phyloP scores from a whole-genome alignment of 116 monocot species.

The Posidonia oceanica region DNA sequence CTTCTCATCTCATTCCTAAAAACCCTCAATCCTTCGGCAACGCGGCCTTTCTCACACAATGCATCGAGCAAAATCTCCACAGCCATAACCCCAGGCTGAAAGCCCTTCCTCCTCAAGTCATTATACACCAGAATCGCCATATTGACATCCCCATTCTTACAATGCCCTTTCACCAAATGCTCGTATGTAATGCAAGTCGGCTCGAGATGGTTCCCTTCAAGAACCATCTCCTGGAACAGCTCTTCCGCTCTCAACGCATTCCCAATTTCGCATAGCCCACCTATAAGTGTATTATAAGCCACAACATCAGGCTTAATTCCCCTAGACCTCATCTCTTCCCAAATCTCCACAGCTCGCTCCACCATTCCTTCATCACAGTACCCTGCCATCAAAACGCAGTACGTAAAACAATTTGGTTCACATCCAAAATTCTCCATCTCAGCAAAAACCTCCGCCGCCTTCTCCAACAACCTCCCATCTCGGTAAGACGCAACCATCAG shows the following conservation, averaged over 20 bases:
- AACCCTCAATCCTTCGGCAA: constrained; percentile 30
- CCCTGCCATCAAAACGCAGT: constrained; percentile 47
- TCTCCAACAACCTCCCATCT: constrained; percentile 24
- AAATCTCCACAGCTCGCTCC: constrained; percentile 28
- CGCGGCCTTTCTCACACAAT: constrained; percentile 35
- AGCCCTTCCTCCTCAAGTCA: constrained; percentile 40
- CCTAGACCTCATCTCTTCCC: constrained; percentile 38
- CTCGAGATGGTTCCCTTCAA: constrained; percentile 16
- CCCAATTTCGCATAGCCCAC: constrained; percentile 29
- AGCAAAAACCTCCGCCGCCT: constrained; percentile 6
- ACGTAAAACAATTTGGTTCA: constrained; percentile 36
- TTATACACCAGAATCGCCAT: constrained; percentile 22
- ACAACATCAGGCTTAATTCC: constrained; percentile 29
- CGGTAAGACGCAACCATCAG: constrained; percentile 41
- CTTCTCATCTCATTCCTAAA: constrained; percentile 49
- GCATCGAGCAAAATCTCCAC: constrained; percentile 34
- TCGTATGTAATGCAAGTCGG: constrained; percentile 41
- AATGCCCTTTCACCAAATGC: constrained; percentile 31
- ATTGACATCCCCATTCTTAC: constrained; percentile 19
- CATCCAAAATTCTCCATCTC: constrained; percentile 45
- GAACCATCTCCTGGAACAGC: constrained; percentile 43
- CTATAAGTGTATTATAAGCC: constrained; percentile 59
- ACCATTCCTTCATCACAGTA: constrained; percentile 35
- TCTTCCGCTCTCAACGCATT: constrained; percentile 38
- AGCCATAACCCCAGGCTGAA: constrained; percentile 11